Base-by-base conservation (phyloP, 1,284 basidiomycete genomes). In the Microbotryomycetes sp. region DNA sequence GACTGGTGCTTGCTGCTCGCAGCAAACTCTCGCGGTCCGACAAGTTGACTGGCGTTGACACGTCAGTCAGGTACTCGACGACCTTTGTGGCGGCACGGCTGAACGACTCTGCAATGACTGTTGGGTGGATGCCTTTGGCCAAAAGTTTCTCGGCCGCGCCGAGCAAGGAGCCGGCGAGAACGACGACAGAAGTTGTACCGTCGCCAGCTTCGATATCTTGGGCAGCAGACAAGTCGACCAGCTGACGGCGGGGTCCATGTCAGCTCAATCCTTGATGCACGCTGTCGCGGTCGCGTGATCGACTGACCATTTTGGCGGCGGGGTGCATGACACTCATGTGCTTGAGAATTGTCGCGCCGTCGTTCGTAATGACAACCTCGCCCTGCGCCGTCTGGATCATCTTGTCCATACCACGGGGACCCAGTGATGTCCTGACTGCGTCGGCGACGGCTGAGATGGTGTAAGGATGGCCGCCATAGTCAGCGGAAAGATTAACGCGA, bases 191-290 rank as follows among this genome's bases (percentile, higher is more conserved):
- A 13, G 96, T 99, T n/a, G 96, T 99, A 26, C 96, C 96, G 76
- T 99, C 96, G 65, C 96, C 96, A 24, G 96, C 96, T 77, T 98
- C 96, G 56, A 98, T 85, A 76, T 99, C 96, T 81, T 99, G 96
- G 23, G 96, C 96, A 59, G 89, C 88, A 52, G 94, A 97, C 29
- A 99, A 82, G 79, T 99, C 96, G 64, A 98, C 96, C 54, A 97
- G 83, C 91, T 91, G 63, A 41, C 31, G 35, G 46, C 31, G 68
- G 50, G 68, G 69, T 56, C 54, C 52, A 24, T 29, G 60, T 67
- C 46, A 70, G 61, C 23, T 53, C 46, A 54, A 57, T 26, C 53
- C 41, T 41, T 13, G 53, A 48, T 48, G 45, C 53, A 54, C 21
- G 47, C 41, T 27, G 26, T 21, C 45, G 16, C 24, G 26, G n/a